A percentile compares a stretch with the other conserved stretches of the same genome.
Evolutionary conservation across 2,329 filamentous ascomycete genomes (phyloP).

Genomic region (Neocucurbitaria cava): DNA sequence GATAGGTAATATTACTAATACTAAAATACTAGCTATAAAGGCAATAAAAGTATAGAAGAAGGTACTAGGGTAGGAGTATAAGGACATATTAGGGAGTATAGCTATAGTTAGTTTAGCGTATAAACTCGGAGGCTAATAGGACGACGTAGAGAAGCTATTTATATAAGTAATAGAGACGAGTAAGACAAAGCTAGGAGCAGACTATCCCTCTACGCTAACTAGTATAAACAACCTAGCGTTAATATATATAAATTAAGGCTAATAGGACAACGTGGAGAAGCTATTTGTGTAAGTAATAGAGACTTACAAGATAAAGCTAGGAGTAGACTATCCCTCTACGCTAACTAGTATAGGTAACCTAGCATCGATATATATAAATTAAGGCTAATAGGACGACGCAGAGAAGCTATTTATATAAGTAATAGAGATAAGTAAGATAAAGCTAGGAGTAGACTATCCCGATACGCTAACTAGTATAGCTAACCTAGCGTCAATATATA

Average conservation of each 20-base stretch:
- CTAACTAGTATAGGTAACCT: slow-evolving; percentile 1
- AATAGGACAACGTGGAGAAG: not conserved
- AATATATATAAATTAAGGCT: not conserved
- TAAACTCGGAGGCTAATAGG: not conserved
- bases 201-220: not conserved
- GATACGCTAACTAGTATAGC: too few relatives aligned
- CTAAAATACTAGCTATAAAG: too few relatives aligned
- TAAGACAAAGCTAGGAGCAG: slow-evolving; percentile 7
- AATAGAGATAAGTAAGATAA: too few relatives aligned
- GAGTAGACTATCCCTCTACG: slow-evolving; percentile 1
- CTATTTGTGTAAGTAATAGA: not conserved
- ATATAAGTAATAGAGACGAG: not conserved
- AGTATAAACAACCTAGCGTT: not conserved
- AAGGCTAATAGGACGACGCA: too few relatives aligned
- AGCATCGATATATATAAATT: not conserved
- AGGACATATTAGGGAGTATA: too few relatives aligned
- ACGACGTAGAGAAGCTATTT: not conserved
- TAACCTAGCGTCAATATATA: too few relatives aligned
- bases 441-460: too few relatives aligned
- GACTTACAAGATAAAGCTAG: not conserved
- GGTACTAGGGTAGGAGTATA: too few relatives aligned
- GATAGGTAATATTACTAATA: too few relatives aligned
- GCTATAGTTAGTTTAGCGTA: too few relatives aligned
- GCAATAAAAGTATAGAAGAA: too few relatives aligned
- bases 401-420: too few relatives aligned